A percentile compares a stretch with the other conserved stretches of the same genome.
These are phyloP conservation scores for Talaromyces adpressus DNA, from an alignment of 495 filamentous ascomycete species.

Conservation along the genomic window DNA sequence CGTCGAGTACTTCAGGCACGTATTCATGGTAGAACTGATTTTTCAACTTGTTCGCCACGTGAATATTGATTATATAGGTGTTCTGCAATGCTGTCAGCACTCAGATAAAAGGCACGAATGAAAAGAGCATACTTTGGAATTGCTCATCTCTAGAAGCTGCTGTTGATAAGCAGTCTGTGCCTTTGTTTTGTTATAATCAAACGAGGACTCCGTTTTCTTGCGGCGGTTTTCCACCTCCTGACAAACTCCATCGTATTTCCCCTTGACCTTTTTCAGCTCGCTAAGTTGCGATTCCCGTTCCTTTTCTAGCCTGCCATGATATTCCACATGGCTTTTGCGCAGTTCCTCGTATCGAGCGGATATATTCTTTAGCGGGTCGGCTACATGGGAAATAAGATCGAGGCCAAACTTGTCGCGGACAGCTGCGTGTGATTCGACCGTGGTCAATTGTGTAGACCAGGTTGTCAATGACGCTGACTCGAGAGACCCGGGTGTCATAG, in stretches of 20 bases:
- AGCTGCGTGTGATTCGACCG: constrained; percentile 76
- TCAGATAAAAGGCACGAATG: neutral
- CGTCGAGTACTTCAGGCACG: constrained; percentile 87
- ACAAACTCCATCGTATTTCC: constrained; percentile 85
- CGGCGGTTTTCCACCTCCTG: constrained; percentile 91
- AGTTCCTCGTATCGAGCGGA: constrained; percentile 79
- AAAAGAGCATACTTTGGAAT: constrained; percentile 60
- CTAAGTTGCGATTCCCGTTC: constrained; percentile 77
- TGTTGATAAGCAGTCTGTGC: constrained; percentile 85
- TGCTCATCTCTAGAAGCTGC: constrained; percentile 88
- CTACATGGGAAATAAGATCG: constrained; percentile 69
- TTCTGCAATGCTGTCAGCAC: constrained; percentile 49
- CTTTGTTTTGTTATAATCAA: constrained; percentile 76
- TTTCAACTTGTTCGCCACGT: constrained; percentile 93
- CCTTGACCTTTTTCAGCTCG: constrained; percentile 85
- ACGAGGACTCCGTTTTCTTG: constrained; percentile 87
- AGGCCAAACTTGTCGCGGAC: constrained; percentile 81
- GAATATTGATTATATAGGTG: constrained; percentile 89
- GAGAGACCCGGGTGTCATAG: constrained; percentile 88
- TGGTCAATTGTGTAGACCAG: constrained; percentile 88
- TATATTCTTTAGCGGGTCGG: constrained; percentile 73
- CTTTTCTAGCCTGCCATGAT: constrained; percentile 78
- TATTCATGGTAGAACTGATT: constrained; percentile 97
- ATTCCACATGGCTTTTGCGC: constrained; percentile 84
- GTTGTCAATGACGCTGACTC: constrained; percentile 95